Conservation (phyloP, 2,329 filamentous ascomycete species). For the Neobulgaria alba region DNA sequence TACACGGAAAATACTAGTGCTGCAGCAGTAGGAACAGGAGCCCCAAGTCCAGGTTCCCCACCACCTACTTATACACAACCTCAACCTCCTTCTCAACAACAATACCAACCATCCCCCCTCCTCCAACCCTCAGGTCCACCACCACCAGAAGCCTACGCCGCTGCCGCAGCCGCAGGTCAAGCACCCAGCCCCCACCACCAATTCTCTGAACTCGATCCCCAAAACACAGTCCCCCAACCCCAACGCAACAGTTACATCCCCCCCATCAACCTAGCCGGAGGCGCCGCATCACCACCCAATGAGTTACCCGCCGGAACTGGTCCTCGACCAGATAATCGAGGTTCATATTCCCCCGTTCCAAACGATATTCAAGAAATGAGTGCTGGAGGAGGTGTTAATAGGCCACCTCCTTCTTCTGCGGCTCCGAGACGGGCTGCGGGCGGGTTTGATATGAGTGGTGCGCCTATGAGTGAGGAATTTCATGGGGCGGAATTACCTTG, state of each 20-base stretch:
- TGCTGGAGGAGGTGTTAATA: neutral
- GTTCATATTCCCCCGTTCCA: conserved; percentile 1
- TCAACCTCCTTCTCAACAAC: neutral
- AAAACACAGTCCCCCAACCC: too few species aligned
- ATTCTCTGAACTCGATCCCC: too few species aligned
- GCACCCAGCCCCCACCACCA: too few species aligned
- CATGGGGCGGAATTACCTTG: neutral
- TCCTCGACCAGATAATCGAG: too few species aligned
- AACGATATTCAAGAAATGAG: conserved; percentile 3
- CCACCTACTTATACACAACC: conserved; percentile 11
- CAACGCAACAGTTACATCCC: too few species aligned
- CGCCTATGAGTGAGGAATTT: neutral
- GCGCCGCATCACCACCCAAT: too few species aligned
- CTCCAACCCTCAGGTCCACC: too few species aligned
- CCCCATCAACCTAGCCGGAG: too few species aligned
- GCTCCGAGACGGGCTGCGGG: neutral
- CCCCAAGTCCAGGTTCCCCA: conserved; percentile 1
- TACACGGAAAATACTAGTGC: conserved; percentile 3
- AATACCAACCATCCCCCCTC: neutral
- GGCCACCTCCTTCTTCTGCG: neutral
- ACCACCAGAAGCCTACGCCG: too few species aligned
- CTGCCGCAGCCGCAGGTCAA: too few species aligned
- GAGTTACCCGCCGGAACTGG: too few species aligned
- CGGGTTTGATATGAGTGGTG: neutral
- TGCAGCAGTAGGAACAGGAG: neutral